A percentile compares a stretch with the other conserved stretches of the same genome.
Evolutionary conservation across 2,329 filamentous ascomycete species (phyloP).

Genomic region (Aspergillus tamarii): DNA sequence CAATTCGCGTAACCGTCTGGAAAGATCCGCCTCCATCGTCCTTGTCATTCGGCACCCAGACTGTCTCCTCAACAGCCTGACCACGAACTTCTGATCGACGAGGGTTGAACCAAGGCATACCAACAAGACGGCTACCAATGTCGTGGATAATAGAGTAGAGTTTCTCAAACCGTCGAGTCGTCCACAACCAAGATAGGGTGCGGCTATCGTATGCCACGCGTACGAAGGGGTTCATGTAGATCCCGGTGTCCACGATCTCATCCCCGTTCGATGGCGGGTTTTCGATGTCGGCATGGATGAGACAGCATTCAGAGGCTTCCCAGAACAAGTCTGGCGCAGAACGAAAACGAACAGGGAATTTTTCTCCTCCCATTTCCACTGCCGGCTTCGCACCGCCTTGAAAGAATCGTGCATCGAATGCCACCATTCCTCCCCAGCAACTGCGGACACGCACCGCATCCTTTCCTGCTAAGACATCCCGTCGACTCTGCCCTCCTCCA

Average conservation of each 20-base stretch:
- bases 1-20: conserved; percentile 40
- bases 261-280: conserved; percentile 34
- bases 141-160: conserved; percentile 64
- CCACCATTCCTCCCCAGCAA: conserved; percentile 77
- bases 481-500: conserved; percentile 57
- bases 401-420: conserved; percentile 52
- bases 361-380: conserved; percentile 5
- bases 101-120: conserved; percentile 63
- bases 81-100: conserved; percentile 64
- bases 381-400: conserved; percentile 31
- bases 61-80: conserved; percentile 44
- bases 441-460: conserved; percentile 68
- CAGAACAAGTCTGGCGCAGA: conserved; percentile 62
- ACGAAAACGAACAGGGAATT: conserved; percentile 58
- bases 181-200: conserved; percentile 61
- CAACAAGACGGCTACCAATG: conserved; percentile 59
- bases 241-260: conserved; percentile 54
- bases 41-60: conserved; percentile 43
- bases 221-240: conserved; percentile 76
- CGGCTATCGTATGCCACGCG: conserved; percentile 67
- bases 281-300: conserved; percentile 56
- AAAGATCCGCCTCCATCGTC: conserved; percentile 42
- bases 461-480: conserved; percentile 63
- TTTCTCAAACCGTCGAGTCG: conserved; percentile 67
- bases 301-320: conserved; percentile 68